These are phyloP conservation scores for Omphalotus guepiniiformis DNA, from an alignment of 768 basidiomycete genomes.

Conservation along the genomic window DNA sequence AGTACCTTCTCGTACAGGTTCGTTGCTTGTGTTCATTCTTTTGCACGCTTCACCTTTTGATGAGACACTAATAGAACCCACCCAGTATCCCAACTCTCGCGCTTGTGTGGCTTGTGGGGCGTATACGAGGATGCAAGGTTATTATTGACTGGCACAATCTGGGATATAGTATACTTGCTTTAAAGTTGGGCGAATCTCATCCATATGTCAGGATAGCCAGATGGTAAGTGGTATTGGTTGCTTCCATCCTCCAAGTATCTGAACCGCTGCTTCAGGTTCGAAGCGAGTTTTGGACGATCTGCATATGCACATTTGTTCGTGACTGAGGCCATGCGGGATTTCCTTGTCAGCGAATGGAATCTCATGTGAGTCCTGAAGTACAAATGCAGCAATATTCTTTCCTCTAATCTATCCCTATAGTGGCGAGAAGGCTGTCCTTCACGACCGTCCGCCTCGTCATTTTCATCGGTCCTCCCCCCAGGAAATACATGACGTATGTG, in stretches of 20 bases:
- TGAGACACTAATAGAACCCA: constrained; percentile 64
- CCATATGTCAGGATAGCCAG: constrained; percentile 69
- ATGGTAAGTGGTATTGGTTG: constrained; percentile 42
- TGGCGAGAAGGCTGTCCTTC: constrained; percentile 72
- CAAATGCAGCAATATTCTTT: too few species aligned
- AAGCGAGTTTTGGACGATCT: constrained; percentile 67
- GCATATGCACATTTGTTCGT: constrained; percentile 95
- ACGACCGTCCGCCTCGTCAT: constrained; percentile 86
- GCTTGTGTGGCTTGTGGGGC: constrained; percentile 71
- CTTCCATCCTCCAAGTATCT: constrained; percentile 1
- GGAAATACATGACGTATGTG: constrained; percentile 71
- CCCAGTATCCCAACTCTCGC: constrained; percentile 93
- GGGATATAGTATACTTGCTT: constrained; percentile 87
- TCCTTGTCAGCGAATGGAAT: constrained; percentile 67
- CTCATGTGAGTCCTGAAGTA: constrained; percentile 54
- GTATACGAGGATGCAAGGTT: constrained; percentile 71
- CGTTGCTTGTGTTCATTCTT: constrained; percentile 17
- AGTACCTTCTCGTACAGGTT: constrained; percentile 90
- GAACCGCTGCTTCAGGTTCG: constrained; percentile 56
- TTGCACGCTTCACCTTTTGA: background rate
- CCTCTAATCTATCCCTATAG: constrained; percentile 32
- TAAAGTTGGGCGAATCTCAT: constrained; percentile 71
- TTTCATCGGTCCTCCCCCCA: constrained; percentile 70
- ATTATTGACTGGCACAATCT: constrained; percentile 99
- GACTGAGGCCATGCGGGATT: constrained; percentile 78